A percentile compares a stretch with the other conserved stretches of the same genome.
Evolutionary conservation across 495 filamentous ascomycete genomes (phyloP).

Genomic region (Aspergillus coremiiformis): DNA sequence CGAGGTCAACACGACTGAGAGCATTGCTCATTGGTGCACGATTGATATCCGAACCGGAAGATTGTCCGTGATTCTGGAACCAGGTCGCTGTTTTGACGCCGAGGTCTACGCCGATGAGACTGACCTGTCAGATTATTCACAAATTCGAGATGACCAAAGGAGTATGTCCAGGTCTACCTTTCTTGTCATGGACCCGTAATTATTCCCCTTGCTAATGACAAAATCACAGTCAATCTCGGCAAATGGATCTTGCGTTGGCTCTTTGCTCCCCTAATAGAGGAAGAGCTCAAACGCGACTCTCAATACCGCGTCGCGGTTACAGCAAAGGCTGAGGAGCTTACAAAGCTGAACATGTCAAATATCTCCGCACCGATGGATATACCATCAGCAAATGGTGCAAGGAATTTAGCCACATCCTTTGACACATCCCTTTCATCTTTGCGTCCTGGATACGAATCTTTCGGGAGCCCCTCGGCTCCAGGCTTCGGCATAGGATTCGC

Average conservation of each 20-base stretch:
- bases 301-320: constrained; percentile 60
- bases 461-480: constrained; percentile 55
- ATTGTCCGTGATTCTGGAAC: constrained; percentile 82
- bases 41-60: constrained; percentile 90
- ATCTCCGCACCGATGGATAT: constrained; percentile 62
- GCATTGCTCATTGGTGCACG: constrained; percentile 88
- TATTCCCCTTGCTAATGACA: constrained; percentile 5
- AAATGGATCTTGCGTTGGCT: constrained; percentile 95
- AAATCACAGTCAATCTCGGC: constrained; percentile 75
- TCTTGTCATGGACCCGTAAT: neutral
- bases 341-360: constrained; percentile 45
- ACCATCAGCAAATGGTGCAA: constrained; percentile 42
- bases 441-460: constrained; percentile 53
- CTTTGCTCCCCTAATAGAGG: constrained; percentile 81
- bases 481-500: constrained; percentile 72
- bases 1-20: constrained; percentile 81
- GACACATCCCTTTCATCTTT: constrained; percentile 53
- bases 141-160: constrained; percentile 89
- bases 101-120: constrained; percentile 94
- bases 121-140: constrained; percentile 58
- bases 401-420: constrained; percentile 32
- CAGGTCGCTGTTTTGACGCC: constrained; percentile 95
- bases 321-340: constrained; percentile 49
- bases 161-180: constrained; percentile 47
- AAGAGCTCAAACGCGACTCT: constrained; percentile 78